Conservation (phyloP, 495 filamentous ascomycete species). For the Aspergillus indologenus region DNA sequence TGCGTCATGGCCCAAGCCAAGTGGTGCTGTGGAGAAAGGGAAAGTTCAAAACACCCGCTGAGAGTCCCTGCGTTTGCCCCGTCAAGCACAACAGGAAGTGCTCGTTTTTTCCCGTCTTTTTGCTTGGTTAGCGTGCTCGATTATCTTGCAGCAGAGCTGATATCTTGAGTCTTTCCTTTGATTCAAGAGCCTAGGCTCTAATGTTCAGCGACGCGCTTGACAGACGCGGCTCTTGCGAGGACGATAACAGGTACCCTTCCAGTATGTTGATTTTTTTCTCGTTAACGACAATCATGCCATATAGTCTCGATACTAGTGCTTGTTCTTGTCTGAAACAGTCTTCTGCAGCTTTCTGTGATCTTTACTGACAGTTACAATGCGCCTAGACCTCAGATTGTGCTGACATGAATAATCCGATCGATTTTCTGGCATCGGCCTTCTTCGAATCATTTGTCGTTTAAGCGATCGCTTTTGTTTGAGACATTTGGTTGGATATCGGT, state of each 20-base stretch:
- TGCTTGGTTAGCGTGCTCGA: neutral
- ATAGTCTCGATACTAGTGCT: neutral
- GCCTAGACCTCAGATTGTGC: constrained; percentile 20
- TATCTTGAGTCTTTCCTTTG: neutral
- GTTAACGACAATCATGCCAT: constrained; percentile 8
- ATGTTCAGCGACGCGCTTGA: constrained; percentile 24
- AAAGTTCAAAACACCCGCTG: constrained; percentile 43
- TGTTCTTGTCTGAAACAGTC: neutral
- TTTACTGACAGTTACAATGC: constrained; percentile 15
- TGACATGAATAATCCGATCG: constrained; percentile 39
- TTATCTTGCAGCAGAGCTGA: neutral
- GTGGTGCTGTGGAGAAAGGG: constrained; percentile 36
- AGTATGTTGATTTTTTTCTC: constrained; percentile 24
- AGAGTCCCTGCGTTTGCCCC: constrained; percentile 15
- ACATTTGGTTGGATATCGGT: constrained; percentile 9
- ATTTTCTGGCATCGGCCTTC: constrained; percentile 38
- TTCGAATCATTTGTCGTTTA: constrained; percentile 26
- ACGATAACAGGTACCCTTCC: constrained; percentile 30
- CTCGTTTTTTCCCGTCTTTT: neutral
- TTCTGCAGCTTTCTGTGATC: neutral
- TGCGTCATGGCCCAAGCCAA: constrained; percentile 38
- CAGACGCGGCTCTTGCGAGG: constrained; percentile 26
- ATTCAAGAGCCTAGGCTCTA: constrained; percentile 4
- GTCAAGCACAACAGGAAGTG: constrained; percentile 15
- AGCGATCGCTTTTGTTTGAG: constrained; percentile 21